A percentile compares a stretch with the other conserved stretches of the same genome.
These are phyloP conservation scores for Leishmania arabica DNA, from an alignment of 208 protist genomes.

Conservation along the genomic window DNA sequence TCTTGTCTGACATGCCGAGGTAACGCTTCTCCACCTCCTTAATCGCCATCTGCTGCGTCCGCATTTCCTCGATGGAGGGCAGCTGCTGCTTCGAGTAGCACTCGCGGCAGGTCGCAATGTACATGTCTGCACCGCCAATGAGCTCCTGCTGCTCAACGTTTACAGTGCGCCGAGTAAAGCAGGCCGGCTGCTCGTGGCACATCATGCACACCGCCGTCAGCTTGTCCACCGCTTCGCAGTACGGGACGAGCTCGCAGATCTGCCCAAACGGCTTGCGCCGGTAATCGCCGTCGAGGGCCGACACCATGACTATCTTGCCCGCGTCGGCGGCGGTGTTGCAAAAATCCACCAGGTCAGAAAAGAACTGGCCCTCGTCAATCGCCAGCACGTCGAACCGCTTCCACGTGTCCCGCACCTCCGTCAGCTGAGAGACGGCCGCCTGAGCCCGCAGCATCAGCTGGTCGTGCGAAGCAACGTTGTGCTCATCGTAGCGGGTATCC, in stretches of 20 bases:
- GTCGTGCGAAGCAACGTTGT: constrained; percentile 88
- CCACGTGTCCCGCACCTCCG: constrained; percentile 62
- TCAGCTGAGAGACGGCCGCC: constrained; percentile 55
- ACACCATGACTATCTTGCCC: constrained; percentile 94
- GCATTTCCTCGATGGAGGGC: constrained; percentile 35
- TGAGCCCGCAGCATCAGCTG: constrained; percentile 60
- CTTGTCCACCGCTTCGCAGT: constrained; percentile 91
- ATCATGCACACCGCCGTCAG: constrained; percentile 92
- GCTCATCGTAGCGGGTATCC: constrained; percentile 86
- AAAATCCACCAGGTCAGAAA: constrained; percentile 93
- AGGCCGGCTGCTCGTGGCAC: constrained; percentile 77
- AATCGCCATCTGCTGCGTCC: constrained; percentile 26
- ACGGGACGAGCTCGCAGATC: constrained; percentile 87
- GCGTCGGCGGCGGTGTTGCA: constrained; percentile 76
- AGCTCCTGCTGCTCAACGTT: constrained; percentile 70
- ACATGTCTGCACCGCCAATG: constrained; percentile 95
- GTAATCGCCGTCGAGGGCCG: constrained; percentile 95
- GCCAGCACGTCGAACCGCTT: constrained; percentile 89
- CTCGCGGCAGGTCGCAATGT: constrained; percentile 91
- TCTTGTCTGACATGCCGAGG: constrained; percentile 14
- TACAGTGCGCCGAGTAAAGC: constrained; percentile 88
- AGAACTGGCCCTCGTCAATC: constrained; percentile 95
- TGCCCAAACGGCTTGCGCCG: constrained; percentile 86
- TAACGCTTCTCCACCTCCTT: constrained; percentile 38
- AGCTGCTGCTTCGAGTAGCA: constrained; percentile 61